Percentiles rank a stretch among this genome's conserved stretches.
These are phyloP conservation scores for Podospora pseudoanserina DNA, from an alignment of 495 filamentous ascomycete genomes.

Conservation along the genomic window DNA sequence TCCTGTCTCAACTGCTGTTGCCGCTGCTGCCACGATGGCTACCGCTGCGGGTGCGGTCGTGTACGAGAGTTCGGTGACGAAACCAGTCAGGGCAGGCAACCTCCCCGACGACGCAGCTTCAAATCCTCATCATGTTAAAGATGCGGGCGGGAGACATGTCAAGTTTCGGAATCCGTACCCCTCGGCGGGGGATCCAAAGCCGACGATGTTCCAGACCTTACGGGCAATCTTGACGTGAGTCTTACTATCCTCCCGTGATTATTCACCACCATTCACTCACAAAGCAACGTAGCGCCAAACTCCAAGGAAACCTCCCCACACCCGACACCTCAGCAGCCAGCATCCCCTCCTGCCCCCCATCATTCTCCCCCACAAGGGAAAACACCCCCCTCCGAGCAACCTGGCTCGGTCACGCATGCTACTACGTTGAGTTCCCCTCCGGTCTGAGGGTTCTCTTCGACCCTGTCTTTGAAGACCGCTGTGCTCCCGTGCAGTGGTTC, in stretches of 20 bases:
- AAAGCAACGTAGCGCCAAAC: conserved; percentile 44
- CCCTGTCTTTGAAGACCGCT: conserved; percentile 88
- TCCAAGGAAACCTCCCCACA: conserved; percentile 60
- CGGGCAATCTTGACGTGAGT: conserved; percentile 19
- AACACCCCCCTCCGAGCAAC: conserved; percentile 72
- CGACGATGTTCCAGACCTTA: neutral
- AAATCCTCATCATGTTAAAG: conserved; percentile 35
- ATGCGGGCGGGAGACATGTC: conserved; percentile 31
- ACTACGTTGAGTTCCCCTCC: conserved; percentile 84
- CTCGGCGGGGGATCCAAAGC: conserved; percentile 22
- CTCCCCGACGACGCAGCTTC: conserved; percentile 28
- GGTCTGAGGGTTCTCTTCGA: conserved; percentile 92
- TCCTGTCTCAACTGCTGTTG: conserved; percentile 14
- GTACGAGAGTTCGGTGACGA: conserved; percentile 25
- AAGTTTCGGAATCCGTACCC: conserved; percentile 37
- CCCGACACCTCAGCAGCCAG: conserved; percentile 59
- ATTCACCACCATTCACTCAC: neutral
- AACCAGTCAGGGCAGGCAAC: conserved; percentile 13
- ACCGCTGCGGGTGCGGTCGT: neutral
- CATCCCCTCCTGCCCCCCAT: conserved; percentile 55
- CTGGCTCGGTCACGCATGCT: conserved; percentile 96
- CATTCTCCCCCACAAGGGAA: conserved; percentile 58
- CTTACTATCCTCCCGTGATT: too few species aligned
- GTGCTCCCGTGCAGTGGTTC: conserved; percentile 67
- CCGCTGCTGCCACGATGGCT: neutral